phyloP scores from a whole-genome alignment of 139 green algal species.

The Penium margaritaceum region DNA sequence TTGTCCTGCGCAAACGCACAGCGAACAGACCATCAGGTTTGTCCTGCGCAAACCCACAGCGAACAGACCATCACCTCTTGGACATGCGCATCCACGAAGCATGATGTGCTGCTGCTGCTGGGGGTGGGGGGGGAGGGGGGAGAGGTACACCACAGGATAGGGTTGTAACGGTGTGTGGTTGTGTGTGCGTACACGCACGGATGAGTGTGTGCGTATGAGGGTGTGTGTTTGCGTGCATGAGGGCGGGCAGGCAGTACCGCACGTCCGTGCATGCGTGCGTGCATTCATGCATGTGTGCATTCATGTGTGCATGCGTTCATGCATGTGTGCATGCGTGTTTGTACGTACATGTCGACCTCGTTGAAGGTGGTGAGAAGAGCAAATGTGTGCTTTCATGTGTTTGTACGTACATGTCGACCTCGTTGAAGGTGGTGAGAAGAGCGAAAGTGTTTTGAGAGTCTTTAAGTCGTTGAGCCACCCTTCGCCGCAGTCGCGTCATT shows the following conservation, averaged over 20 bases:
- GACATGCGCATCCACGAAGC: not conserved
- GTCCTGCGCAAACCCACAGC: constrained; percentile 45
- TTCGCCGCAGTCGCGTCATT: too few relatives aligned
- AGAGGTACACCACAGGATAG: too few relatives aligned
- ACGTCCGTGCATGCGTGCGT: too few relatives aligned
- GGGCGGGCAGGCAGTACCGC: too few relatives aligned
- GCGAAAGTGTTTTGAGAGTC: constrained; percentile 93
- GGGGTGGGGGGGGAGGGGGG: not conserved
- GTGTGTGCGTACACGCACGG: too few relatives aligned
- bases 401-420: constrained; percentile 87
- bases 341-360: constrained; percentile 79
- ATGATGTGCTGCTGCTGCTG: not conserved
- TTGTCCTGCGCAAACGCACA: constrained; percentile 49
- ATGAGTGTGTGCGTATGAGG: too few relatives aligned
- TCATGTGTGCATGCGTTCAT: too few relatives aligned
- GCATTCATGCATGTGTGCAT: too few relatives aligned
- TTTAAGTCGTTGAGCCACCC: too few relatives aligned
- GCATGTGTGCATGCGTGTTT: not conserved
- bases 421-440: constrained; percentile 97
- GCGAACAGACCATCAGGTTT: constrained; percentile 50
- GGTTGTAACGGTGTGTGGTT: too few relatives aligned
- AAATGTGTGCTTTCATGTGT: constrained; percentile 46
- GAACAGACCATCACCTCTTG: not conserved
- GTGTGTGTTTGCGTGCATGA: not conserved
- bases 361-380: constrained; percentile 98